Conservation (phyloP, 805 yeast species). For the Suhomyces sp. region DNA sequence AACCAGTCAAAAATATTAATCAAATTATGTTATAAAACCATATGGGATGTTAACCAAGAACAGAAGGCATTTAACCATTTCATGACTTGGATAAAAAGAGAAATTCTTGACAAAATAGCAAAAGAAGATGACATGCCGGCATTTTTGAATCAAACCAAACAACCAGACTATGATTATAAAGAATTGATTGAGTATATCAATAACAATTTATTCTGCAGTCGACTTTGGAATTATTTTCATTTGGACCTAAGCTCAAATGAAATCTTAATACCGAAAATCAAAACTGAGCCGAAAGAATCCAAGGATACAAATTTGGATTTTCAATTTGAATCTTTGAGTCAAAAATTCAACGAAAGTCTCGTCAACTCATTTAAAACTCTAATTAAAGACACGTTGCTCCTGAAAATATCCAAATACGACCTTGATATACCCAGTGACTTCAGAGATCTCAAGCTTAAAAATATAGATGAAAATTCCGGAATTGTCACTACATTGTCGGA, state of each 20-base stretch:
- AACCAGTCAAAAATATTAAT: constrained; percentile 23
- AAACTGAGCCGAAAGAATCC: no score
- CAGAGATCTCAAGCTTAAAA: constrained; percentile 6
- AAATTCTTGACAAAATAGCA: constrained; percentile 36
- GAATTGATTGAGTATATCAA: constrained; percentile 27
- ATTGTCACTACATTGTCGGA: constrained; percentile 1
- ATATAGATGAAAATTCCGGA: constrained; percentile 3
- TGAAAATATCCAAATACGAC: constrained; percentile 1
- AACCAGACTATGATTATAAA: constrained; percentile 14
- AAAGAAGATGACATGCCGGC: constrained; percentile 33
- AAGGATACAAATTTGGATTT: neutral
- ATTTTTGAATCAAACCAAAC: constrained; percentile 11
- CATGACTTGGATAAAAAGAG: constrained; percentile 43
- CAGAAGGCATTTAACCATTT: constrained; percentile 46
- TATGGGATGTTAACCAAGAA: constrained; percentile 47
- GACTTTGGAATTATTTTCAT: constrained; percentile 18
- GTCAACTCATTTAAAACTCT: constrained; percentile 4
- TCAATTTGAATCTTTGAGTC: constrained; percentile 3
- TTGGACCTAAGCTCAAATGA: constrained; percentile 16
- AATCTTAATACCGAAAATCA: constrained; percentile 9
- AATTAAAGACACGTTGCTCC: constrained; percentile 6
- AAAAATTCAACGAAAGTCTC: neutral
- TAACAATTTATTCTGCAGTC: constrained; percentile 19
- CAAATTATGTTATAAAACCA: constrained; percentile 33
- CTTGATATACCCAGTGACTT: constrained; percentile 1